These are phyloP conservation scores for Hawksworthiomyces lignivorus DNA, from an alignment of 2,329 filamentous ascomycete species.

Conservation along the genomic window DNA sequence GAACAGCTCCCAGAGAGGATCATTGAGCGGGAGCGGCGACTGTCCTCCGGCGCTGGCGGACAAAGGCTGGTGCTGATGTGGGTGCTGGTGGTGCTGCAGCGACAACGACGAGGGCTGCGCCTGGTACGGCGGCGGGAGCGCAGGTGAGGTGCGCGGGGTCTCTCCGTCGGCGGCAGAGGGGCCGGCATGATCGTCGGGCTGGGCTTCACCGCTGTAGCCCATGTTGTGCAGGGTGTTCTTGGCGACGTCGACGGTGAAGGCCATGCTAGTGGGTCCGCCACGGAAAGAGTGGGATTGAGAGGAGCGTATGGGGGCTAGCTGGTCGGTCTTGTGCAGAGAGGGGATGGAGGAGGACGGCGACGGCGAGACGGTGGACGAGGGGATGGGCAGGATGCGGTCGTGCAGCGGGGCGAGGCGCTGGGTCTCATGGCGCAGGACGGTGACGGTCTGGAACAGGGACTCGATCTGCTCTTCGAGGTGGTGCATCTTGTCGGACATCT, in stretches of 20 bases:
- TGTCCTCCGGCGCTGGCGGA: too few relatives aligned
- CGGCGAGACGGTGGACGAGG: slow-evolving; percentile 29
- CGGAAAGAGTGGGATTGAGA: slow-evolving; percentile 64
- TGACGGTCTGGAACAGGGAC: slow-evolving; percentile 64
- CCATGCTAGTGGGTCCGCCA: slow-evolving; percentile 69
- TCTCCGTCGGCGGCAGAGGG: slow-evolving; percentile 27
- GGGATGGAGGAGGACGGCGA: slow-evolving; percentile 37
- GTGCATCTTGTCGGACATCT: slow-evolving; percentile 66
- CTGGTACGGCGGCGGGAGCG: slow-evolving; percentile 24
- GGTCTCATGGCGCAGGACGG: slow-evolving; percentile 52
- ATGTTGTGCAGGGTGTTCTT: slow-evolving; percentile 82
- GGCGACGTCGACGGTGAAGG: slow-evolving; percentile 79
- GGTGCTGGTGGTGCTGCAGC: slow-evolving; percentile 25
- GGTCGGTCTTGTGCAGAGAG: slow-evolving; percentile 35
- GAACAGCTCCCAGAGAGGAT: slow-evolving; percentile 73
- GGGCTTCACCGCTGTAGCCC: slow-evolving; percentile 65
- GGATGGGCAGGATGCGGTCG: slow-evolving; percentile 31
- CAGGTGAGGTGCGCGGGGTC: slow-evolving; percentile 26
- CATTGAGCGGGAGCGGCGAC: slow-evolving; percentile 31
- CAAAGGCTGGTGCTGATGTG: too few relatives aligned
- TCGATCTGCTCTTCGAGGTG: slow-evolving; percentile 80
- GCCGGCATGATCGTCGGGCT: slow-evolving; percentile 52
- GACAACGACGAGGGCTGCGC: slow-evolving; percentile 28
- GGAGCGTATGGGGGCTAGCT: slow-evolving; percentile 38
- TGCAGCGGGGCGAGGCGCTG: slow-evolving; percentile 36